phyloP scores from a whole-genome alignment of 331 rosid species.

The Rhamnella rubrinervis region DNA sequence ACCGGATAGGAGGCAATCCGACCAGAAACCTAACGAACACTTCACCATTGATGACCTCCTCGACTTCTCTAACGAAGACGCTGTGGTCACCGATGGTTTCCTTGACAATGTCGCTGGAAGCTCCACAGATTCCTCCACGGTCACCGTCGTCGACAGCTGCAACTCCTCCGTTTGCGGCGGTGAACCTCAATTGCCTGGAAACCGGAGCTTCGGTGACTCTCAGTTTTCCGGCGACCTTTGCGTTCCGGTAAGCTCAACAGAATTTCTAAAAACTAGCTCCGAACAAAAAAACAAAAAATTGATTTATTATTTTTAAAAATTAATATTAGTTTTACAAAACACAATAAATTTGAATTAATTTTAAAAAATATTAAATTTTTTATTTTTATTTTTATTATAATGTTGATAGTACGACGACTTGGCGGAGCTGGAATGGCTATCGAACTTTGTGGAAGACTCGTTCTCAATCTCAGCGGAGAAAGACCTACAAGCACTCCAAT shows the following conservation, averaged over 20 bases:
- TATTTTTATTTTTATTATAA: not conserved
- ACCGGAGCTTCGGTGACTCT: conserved; percentile 51
- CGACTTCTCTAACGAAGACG: conserved; percentile 82
- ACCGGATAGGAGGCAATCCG: conserved; percentile 44
- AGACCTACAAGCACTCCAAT: conserved; percentile 65
- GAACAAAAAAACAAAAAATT: too few species aligned
- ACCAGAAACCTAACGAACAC: conserved; percentile 57
- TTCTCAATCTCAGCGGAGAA: conserved; percentile 79
- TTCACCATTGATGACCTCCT: conserved; percentile 86
- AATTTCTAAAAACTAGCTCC: too few species aligned
- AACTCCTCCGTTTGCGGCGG: conserved; percentile 68
- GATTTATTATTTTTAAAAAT: too few species aligned
- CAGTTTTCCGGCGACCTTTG: conserved; percentile 77
- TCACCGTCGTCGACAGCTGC: conserved; percentile 75
- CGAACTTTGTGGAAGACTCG: conserved; percentile 92
- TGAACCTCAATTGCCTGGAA: conserved; percentile 41
- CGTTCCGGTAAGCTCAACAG: conserved; percentile 61
- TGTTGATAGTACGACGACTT: conserved; percentile 69
- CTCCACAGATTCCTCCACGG: conserved; percentile 63
- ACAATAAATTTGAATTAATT: too few species aligned
- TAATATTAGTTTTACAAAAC: too few species aligned
- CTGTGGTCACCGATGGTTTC: conserved; percentile 57
- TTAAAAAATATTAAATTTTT: too few species aligned
- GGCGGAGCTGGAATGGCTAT: conserved; percentile 96
- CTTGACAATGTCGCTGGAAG: conserved; percentile 64